A percentile compares a stretch with the other conserved stretches of the same genome.
Conservation (phyloP, 179 eudicot species). For the Amaranthus tricolor region DNA sequence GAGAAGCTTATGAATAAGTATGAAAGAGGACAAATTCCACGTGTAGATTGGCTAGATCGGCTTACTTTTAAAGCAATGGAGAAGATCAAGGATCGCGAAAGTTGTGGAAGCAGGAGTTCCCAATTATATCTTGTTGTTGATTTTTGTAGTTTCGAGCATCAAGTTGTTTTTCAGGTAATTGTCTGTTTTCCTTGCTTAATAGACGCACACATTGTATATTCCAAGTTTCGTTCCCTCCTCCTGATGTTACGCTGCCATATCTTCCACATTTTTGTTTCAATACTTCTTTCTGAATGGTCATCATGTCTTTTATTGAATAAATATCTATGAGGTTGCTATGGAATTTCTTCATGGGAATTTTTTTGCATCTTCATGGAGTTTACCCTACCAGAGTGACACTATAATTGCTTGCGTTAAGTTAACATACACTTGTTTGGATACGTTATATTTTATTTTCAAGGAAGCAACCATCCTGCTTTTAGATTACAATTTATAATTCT, state of each 20-base stretch:
- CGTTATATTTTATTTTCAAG: background rate
- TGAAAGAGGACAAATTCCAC: constrained; percentile 94
- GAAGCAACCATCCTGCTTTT: background rate
- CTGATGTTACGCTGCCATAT: background rate
- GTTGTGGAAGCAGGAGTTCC: constrained; percentile 69
- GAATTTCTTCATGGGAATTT: background rate
- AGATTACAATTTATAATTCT: background rate
- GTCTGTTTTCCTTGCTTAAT: background rate
- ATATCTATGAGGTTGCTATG: background rate
- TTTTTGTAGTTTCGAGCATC: constrained; percentile 94
- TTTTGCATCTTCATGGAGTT: too few relatives aligned
- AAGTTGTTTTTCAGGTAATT: constrained; percentile 89
- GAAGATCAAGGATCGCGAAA: constrained; percentile 86
- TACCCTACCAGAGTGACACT: background rate
- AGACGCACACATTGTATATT: background rate
- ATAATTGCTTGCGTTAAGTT: background rate
- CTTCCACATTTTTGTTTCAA: background rate
- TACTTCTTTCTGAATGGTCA: background rate
- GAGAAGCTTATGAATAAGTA: constrained; percentile 97
- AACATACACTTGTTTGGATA: background rate
- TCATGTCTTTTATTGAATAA: background rate
- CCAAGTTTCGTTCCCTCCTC: background rate
- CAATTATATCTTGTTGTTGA: constrained; percentile 77
- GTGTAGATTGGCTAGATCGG: constrained; percentile 98
- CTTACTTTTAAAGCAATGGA: constrained; percentile 93